These are phyloP conservation scores for Rhodotorula sp. DNA, from an alignment of 1,284 basidiomycete species.

Conservation along the genomic window DNA sequence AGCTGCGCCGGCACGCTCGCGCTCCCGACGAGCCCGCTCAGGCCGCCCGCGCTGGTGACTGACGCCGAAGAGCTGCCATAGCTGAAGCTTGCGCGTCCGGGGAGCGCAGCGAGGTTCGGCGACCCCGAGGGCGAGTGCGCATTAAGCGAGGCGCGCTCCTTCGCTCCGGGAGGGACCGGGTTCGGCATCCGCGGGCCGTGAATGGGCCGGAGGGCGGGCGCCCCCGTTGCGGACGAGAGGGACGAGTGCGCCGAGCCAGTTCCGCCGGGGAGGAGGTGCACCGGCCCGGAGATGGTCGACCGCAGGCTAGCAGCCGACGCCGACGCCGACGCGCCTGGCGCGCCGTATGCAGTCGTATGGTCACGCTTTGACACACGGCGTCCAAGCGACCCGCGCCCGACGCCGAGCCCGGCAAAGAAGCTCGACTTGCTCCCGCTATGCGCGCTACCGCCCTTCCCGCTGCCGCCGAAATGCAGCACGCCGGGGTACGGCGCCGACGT, in stretches of 20 bases:
- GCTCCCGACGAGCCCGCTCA: neutral
- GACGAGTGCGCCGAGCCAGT: neutral
- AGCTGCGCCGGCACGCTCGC: neutral
- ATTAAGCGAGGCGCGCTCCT: constrained; percentile 18
- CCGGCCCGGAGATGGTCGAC: constrained; percentile 15
- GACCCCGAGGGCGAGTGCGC: constrained; percentile 1
- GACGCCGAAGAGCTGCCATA: neutral
- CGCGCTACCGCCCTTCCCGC: neutral
- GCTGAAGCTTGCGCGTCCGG: constrained; percentile 4
- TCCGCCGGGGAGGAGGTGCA: neutral
- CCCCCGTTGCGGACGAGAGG: neutral
- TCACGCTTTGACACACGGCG: neutral
- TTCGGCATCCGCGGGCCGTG: constrained; percentile 22
- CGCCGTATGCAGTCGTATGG: neutral
- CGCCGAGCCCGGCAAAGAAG: constrained; percentile 19
- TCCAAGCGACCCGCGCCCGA: constrained; percentile 13
- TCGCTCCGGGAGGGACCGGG: neutral
- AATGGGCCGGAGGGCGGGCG: neutral
- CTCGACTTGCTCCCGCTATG: constrained; percentile 1
- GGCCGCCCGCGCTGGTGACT: neutral
- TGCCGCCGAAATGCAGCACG: constrained; percentile 12
- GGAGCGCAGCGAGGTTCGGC: neutral
- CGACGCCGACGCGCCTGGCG: neutral
- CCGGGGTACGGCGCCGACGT: constrained; percentile 31
- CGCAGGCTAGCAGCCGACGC: neutral